Evolutionary conservation across 176 grass and related monocot species (phyloP), one percentile per base, ranked within the genome.

Genomic region (Hordeum marinum): DNA sequence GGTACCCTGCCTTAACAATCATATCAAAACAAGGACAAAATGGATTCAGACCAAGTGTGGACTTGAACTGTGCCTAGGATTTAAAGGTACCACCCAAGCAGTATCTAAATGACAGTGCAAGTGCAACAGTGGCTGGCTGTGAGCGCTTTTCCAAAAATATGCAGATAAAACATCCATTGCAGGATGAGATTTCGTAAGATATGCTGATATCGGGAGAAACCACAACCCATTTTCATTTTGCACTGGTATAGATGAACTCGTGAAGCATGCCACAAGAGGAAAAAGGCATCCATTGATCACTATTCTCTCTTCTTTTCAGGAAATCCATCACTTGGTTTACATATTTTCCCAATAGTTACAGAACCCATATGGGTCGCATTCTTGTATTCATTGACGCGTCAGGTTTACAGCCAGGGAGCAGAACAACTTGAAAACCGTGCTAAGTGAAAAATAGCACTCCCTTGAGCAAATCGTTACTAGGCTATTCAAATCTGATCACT

Each of bases 191-290:
- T 46, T 68, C 26, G 39, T 7, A 63, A 84, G 82, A 75, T 31
- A 64, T 64, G 58, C 27, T 84, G 59, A 43, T 11, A 63, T 23
- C 36, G 37, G 3, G 37, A 63, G 25, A 32, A 75, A 48, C 11
- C 7, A 20, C 8, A 17, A n/a, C 43, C 17, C 6, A 29, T 80
- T 59, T 61, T 31, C 9, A 31, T 48, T 75, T 39, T 25, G 45
- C 65, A 80, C 36, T 68, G 18, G 10, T 82, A 18, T 34, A 85
- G 35, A 57, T 75, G 37, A 65, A 85, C 27, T 81, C 15, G 20
- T 25, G 48, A 29, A 80, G 45, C 26, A 73, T 8, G 11, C 36
- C 43, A 71, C 62, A 54, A 26, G 21, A 57, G 79, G 63, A 65
- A 67, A 70, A 84, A 66, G 35, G 15, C 50, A 83, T 48, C 21